phyloP scores from a whole-genome alignment of 306 rosid genomes.

The Cucurbita maxima region DNA sequence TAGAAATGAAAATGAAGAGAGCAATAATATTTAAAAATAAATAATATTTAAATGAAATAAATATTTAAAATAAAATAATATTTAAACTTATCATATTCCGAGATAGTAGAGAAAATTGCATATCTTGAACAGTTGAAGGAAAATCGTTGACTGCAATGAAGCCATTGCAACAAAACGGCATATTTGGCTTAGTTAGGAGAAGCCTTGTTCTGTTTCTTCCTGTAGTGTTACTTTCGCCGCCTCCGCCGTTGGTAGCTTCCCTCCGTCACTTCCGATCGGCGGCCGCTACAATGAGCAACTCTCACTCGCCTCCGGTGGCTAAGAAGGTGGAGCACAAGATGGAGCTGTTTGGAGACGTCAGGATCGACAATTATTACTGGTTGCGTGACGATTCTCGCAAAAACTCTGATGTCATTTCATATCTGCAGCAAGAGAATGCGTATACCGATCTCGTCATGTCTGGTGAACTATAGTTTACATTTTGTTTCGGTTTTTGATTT shows the following conservation, averaged over 20 bases:
- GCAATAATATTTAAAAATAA: too few species aligned
- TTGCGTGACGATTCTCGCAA: conserved; percentile 80
- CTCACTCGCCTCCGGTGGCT: conserved; percentile 45
- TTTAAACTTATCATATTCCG: too few species aligned
- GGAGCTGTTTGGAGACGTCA: conserved; percentile 68
- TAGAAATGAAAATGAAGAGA: too few species aligned
- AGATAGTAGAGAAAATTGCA: neutral
- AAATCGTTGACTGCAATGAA: neutral
- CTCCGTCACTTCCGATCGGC: neutral
- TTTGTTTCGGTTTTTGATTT: neutral
- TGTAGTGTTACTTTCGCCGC: neutral
- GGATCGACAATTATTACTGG: conserved; percentile 79
- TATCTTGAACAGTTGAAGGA: neutral
- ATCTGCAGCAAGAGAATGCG: conserved; percentile 54
- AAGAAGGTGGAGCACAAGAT: conserved; percentile 56
- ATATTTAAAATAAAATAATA: too few species aligned
- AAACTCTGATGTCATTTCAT: conserved; percentile 40
- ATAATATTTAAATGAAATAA: too few species aligned
- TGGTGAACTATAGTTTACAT: conserved; percentile 22
- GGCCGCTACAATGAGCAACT: neutral
- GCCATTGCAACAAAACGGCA: neutral
- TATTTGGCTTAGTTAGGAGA: neutral
- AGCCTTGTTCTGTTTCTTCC: neutral
- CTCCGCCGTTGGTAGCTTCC: neutral
- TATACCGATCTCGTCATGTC: conserved; percentile 50